These are phyloP conservation scores for Aspergillus eucalypticola DNA, from an alignment of 2,329 filamentous ascomycete species.

Conservation along the genomic window DNA sequence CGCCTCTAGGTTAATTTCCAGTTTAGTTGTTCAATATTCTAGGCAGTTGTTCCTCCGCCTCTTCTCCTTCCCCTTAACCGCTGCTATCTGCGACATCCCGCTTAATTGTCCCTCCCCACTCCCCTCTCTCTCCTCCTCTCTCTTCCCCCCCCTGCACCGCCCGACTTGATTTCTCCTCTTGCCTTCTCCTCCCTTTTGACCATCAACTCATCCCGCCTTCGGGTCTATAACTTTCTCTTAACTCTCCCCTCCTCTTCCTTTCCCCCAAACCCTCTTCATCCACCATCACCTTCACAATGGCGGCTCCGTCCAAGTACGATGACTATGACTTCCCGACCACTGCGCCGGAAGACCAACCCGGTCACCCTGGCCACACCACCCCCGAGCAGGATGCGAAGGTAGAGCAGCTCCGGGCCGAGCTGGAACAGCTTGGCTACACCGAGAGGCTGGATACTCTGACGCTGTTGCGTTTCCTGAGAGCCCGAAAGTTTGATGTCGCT, in stretches of 20 bases:
- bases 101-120: conserved; percentile 19
- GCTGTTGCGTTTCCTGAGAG: conserved; percentile 87
- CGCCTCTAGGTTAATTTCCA: background rate
- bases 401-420: conserved; percentile 76
- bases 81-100: conserved; percentile 1
- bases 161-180: conserved; percentile 17
- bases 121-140: conserved; percentile 18
- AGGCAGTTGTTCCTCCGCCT: background rate
- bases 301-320: conserved; percentile 79
- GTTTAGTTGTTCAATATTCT: background rate
- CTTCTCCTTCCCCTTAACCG: conserved; percentile 3
- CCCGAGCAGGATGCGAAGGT: conserved; percentile 87
- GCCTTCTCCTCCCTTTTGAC: conserved; percentile 3
- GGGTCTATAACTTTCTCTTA: conserved; percentile 8
- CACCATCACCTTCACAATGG: conserved; percentile 30
- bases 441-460: conserved; percentile 90
- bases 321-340: conserved; percentile 89
- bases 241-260: conserved; percentile 9
- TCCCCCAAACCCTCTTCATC: conserved; percentile 5
- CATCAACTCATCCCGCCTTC: background rate
- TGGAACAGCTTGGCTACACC: conserved; percentile 80
- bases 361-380: conserved; percentile 86
- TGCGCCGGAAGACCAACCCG: conserved; percentile 67
- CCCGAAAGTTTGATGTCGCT: conserved; percentile 90
- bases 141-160: conserved; percentile 23